Conservation (phyloP, 192 early-diverging fungal genomes). For the Rhizoclosmatium globosum region DNA sequence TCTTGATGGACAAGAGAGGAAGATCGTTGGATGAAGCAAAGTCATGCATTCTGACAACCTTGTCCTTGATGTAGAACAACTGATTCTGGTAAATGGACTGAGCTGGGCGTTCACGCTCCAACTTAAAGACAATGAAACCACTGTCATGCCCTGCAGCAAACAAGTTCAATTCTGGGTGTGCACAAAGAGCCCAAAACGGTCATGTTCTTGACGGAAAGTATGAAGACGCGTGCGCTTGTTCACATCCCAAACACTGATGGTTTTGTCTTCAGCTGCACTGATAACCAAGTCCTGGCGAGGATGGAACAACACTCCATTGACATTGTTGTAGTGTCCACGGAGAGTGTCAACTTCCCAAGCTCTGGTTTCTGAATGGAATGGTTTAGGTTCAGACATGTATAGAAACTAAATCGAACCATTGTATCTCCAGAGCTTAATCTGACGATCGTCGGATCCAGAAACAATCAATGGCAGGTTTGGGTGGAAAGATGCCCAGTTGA, state of each 20-base stretch:
- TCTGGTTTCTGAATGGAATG: slow-evolving; percentile 74
- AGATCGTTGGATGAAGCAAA: slow-evolving; percentile 78
- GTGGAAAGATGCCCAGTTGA: slow-evolving; percentile 99
- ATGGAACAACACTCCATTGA: slow-evolving; percentile 94
- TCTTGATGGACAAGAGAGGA: slow-evolving; percentile 81
- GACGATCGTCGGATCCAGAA: slow-evolving; percentile 96
- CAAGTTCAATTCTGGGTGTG: slow-evolving; percentile 97
- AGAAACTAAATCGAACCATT: slow-evolving; percentile 71
- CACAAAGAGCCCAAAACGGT: slow-evolving; percentile 96
- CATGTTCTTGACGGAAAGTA: slow-evolving; percentile 97
- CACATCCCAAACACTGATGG: slow-evolving; percentile 98
- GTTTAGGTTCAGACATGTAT: not conserved
- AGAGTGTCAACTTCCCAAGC: slow-evolving; percentile 99
- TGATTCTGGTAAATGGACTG: slow-evolving; percentile 82
- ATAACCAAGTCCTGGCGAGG: slow-evolving; percentile 95
- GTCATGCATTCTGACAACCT: slow-evolving; percentile 84
- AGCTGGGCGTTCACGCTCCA: slow-evolving; percentile 97
- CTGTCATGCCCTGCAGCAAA: slow-evolving; percentile 99
- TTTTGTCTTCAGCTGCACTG: slow-evolving; percentile 95
- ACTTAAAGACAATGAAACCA: slow-evolving; percentile 97
- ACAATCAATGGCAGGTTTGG: slow-evolving; percentile 96
- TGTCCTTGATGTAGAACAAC: slow-evolving; percentile 91
- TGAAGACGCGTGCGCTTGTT: slow-evolving; percentile 91
- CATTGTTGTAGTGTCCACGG: slow-evolving; percentile 98
- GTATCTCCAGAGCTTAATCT: slow-evolving; percentile 99